Evolutionary conservation across 2,329 filamentous ascomycete species (phyloP).

Genomic region (Botryotinia narcissicola): DNA sequence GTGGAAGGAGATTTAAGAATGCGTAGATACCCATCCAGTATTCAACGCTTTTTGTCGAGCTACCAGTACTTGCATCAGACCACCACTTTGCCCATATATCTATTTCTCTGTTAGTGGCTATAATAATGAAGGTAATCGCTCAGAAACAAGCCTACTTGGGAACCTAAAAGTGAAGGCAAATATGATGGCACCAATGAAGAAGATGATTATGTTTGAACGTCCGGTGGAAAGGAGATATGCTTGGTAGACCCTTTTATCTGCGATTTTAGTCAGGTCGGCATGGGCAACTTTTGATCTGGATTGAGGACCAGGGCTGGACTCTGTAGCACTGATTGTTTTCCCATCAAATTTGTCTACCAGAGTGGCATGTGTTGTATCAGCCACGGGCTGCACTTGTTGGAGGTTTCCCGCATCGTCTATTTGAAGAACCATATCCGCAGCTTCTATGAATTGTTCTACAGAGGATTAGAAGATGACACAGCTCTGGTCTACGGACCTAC

Average conservation of each 20-base stretch:
- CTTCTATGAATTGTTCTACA: background rate
- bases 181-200: background rate
- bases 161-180: background rate
- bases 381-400: conserved; percentile 33
- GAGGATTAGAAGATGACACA: background rate
- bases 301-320: background rate
- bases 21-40: conserved; percentile 5
- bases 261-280: background rate
- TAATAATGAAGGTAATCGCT: background rate
- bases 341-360: conserved; percentile 40
- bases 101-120: background rate
- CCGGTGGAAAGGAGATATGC: background rate
- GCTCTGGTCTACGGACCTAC: background rate
- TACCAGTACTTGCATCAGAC: background rate
- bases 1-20: background rate
- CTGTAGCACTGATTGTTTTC: background rate
- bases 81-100: background rate
- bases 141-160: background rate
- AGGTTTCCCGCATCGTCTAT: conserved; percentile 43
- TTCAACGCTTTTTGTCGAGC: background rate
- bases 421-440: conserved; percentile 36
- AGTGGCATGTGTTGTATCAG: conserved; percentile 37
- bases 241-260: background rate
- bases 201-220: background rate
- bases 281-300: background rate